A percentile compares a stretch with the other conserved stretches of the same genome.
phyloP scores from a whole-genome alignment of 2,329 filamentous ascomycete species.

The Didymella pomorum region DNA sequence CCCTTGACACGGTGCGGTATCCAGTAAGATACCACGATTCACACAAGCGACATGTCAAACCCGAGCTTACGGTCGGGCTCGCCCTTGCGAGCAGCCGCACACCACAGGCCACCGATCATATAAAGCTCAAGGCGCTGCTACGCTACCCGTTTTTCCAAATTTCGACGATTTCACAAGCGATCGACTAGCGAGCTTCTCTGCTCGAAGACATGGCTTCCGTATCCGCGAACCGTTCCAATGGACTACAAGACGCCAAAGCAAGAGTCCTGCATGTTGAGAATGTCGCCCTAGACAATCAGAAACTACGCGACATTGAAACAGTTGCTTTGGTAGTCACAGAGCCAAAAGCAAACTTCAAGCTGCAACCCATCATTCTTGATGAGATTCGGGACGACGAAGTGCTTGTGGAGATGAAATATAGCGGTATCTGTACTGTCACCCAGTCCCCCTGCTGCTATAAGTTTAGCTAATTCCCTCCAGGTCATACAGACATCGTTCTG shows the following conservation, averaged over 20 bases:
- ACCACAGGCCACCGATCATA: neutral
- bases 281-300: neutral
- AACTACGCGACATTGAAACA: slow-evolving; percentile 4
- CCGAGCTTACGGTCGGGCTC: too few species aligned
- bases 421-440: slow-evolving; percentile 55
- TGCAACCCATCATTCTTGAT: slow-evolving; percentile 16
- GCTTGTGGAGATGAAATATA: slow-evolving; percentile 61
- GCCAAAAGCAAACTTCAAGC: slow-evolving; percentile 13
- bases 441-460: neutral
- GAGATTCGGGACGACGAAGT: slow-evolving; percentile 54
- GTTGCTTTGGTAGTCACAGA: slow-evolving; percentile 14
- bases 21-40: neutral
- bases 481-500: slow-evolving; percentile 61
- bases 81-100: neutral
- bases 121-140: neutral
- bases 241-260: neutral
- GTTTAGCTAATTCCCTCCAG: neutral
- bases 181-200: too few species aligned
- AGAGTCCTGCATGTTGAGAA: slow-evolving; percentile 1
- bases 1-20: neutral
- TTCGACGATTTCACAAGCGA: too few species aligned
- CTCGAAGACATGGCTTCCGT: slow-evolving; percentile 8
- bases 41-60: too few species aligned
- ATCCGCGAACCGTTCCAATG: neutral
- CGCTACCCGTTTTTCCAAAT: too few species aligned